Evolutionary conservation across 768 basidiomycete genomes (phyloP), one percentile per base, ranked within the genome.

Genomic region (Xerocomellus chrysenteron): DNA sequence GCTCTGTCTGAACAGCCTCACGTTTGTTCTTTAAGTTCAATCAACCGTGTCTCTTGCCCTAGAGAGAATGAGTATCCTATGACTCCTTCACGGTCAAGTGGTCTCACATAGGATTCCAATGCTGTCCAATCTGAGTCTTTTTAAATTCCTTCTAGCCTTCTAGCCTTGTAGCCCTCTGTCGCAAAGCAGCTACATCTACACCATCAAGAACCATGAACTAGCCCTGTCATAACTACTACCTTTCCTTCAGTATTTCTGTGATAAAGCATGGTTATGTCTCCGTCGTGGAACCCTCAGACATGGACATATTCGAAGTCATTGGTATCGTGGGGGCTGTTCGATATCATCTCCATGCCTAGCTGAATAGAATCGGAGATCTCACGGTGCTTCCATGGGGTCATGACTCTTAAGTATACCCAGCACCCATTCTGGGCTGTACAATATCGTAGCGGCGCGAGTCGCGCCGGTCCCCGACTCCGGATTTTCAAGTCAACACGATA

Each of bases 1-100:
- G 4, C 33, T 33, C 33, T 32, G 32, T 16, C 36, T 11, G 13
- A 37, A 16, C 16, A 12, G 17, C 16, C 19, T 47, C 32, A 47
- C 17, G 10, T 6, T 4, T 33, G 33, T 51, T 57, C 45, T 55
- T 28, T 41, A n/a, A n/a, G n/a, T n/a, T n/a, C n/a, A n/a, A n/a
- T 56, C 33, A 12, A 33, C 52, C 33, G 71, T 76, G 73, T 56
- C 64, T 40, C 43, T 58, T 39, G 62, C 48, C 16, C 54, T 59
- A 14, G 83, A 83, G 44, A 77, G 81, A 50, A 75, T 93, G 44
- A 30, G 91, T 92, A 68, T 92, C 90, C 1, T 91, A 92, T 61
- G 91, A 92, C 70, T 92, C 90, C 2, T 93, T 92, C 71, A 89
- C 91, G n/a, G 81, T 82, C 82, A 92, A 92, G 91, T 91, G 55